Evolutionary conservation across 805 yeast species (phyloP), one percentile per base, ranked within the genome.

Genomic region (Grigorovia transvaalensis): DNA sequence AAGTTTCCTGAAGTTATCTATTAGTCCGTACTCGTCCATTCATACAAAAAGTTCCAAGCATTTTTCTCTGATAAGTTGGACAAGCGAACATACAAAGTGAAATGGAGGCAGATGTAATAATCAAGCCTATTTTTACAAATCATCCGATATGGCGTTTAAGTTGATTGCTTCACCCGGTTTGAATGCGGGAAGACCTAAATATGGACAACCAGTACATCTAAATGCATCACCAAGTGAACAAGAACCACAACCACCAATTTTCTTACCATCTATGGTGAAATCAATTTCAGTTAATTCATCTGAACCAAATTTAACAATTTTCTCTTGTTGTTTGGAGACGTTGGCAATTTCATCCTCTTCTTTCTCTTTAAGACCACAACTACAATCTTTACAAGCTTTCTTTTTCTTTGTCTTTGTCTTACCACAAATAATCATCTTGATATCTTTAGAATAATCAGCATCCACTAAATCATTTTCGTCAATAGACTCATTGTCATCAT

Each of bases 181-280:
- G 77, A 93, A 93, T 3, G 99, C 97, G 15, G 99, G 99, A 46
- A 93, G 74, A 0, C 99, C 99, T 58, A 93, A 73, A 70, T 84
- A 93, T 43, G 99, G 99, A 71, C 99, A 93, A 2, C 98, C 97
- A 59, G 90, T 96, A 68, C 99, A 93, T 64, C 99, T 76, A 72
- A 93, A 93, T 0, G 99, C 99, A 68, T 93, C 99, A 45, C 99
- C 99, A 48, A 93, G 76, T 0, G 98, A 83, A 71, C 99, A 93
- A 11, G 96, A 87, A 27, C 96, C 96, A 72, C 99, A 93, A 2
- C 97, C 96, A 38, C 97, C 97, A 12, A 95, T 85, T 63, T 67
- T 63, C 64, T 91, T 91, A 44, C 98, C 98, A 57, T 90, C 88
- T n/a, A 90, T 81, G 0, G 99, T 91, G 71, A 91, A 91, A 66